Base-by-base conservation (phyloP, 805 yeast genomes). In the Candida mattraensis region DNA sequence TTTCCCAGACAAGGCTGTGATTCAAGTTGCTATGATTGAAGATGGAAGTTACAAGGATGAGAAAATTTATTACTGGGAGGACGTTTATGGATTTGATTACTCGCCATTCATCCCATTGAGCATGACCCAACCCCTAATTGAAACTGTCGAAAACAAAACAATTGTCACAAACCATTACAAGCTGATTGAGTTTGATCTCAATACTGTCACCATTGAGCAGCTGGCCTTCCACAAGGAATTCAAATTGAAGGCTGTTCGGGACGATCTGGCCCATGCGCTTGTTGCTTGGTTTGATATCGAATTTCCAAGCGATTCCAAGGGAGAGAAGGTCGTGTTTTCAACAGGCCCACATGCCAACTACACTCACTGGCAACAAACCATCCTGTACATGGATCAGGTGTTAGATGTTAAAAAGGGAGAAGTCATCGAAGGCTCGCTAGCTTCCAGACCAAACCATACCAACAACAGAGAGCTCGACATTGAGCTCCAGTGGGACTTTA, bases 361-460 rank as follows among this genome's bases (percentile, higher is more conserved):
- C 71, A 93, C 99, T 11, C 99, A 93, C 68, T 93, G 99, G 99
- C 94, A 93, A 63, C 99, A 93, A 68, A 85, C 96, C 13, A 94
- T 93, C 1, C 88, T 94, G 66, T 94, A 93, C 63, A 72, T 91
- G 55, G 79, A 75, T 50, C 85, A 87, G 53, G 95, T 86, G 18
- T 64, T 91, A 47, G 85, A 80, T 54, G 66, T 84, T 44, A 80
- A 81, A 56, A 69, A 70, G 49, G 96, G 91, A 39, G 99, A 93
- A 53, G 55, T 60, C 25, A 69, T 94, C 47, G 72, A 73, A 40
- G 93, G 98, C 29, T 66, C 67, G 19, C 66, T 93, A 40, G 76
- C 83, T 8, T 80, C 86, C 45, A 72, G 80, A 54, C 98, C 98
- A 39, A 88, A 85, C 61, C 61, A 59, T 29, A 57, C 44, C 35